Percentiles rank a stretch among this genome's conserved stretches.
phyloP scores from a whole-genome alignment of 2,329 filamentous ascomycete genomes.

The Neofusicoccum ribis region DNA sequence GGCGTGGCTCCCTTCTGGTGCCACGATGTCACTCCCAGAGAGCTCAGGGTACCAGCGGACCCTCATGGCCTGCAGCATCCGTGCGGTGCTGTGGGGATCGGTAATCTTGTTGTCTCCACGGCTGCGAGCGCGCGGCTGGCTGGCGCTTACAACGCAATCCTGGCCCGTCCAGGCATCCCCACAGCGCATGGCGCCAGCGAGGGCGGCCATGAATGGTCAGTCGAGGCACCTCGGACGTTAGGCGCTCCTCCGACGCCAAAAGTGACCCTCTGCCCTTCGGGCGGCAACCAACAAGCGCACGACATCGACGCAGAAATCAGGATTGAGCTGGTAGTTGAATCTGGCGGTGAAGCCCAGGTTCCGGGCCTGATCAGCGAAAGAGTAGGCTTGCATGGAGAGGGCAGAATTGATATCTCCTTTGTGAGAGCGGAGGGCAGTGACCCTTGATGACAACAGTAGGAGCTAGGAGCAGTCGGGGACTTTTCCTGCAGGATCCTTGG shows the following conservation, averaged over 20 bases:
- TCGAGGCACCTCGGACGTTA: background rate
- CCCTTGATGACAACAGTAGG: background rate
- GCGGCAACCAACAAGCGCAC: background rate
- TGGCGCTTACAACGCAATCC: constrained; percentile 6
- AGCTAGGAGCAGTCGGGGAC: background rate
- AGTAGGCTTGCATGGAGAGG: background rate
- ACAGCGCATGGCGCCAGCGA: background rate
- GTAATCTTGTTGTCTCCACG: constrained; percentile 30
- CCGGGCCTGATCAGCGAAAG: background rate
- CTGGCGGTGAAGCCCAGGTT: background rate
- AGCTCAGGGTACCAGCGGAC: constrained; percentile 55
- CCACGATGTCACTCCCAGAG: constrained; percentile 57
- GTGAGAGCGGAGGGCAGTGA: background rate
- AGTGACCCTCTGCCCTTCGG: background rate
- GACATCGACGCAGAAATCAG: background rate
- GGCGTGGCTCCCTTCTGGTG: constrained; percentile 66
- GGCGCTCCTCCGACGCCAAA: background rate
- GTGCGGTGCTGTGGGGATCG: constrained; percentile 51
- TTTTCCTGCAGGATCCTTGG: background rate
- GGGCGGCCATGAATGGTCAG: background rate
- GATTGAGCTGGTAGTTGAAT: constrained; percentile 1
- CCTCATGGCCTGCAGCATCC: constrained; percentile 49
- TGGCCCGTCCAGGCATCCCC: background rate
- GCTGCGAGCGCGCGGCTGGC: background rate
- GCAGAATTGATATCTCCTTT: background rate